Evolutionary conservation across 495 filamentous ascomycete genomes (phyloP).

Genomic region (Acidiella bohemica): DNA sequence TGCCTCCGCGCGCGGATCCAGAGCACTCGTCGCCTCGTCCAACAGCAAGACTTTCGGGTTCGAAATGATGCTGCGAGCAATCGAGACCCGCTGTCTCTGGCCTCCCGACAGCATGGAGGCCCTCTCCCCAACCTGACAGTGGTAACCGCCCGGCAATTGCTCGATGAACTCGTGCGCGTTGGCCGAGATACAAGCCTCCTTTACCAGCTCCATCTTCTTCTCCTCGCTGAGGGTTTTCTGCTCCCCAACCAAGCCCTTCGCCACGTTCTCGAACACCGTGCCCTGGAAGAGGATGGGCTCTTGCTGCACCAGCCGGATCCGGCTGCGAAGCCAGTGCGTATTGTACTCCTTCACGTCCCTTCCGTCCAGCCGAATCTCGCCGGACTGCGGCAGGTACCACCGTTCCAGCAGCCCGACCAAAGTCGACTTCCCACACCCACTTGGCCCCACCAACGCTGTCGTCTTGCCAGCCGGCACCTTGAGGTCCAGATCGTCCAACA

Average conservation of each 20-base stretch:
- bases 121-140: conserved; percentile 21
- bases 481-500: conserved; percentile 20
- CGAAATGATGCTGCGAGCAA: conserved; percentile 23
- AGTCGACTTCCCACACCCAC: conserved; percentile 26
- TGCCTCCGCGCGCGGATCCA: conserved; percentile 21
- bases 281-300: conserved; percentile 21
- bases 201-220: conserved; percentile 16
- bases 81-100: conserved; percentile 23
- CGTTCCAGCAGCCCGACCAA: conserved; percentile 24
- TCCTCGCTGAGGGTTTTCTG: conserved; percentile 7
- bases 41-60: conserved; percentile 22
- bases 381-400: conserved; percentile 21
- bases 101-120: conserved; percentile 21
- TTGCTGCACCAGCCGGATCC: conserved; percentile 21
- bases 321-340: conserved; percentile 18
- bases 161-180: conserved; percentile 23
- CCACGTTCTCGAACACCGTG: conserved; percentile 20
- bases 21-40: conserved; percentile 25
- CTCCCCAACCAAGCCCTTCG: conserved; percentile 18
- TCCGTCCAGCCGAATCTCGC: conserved; percentile 17
- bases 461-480: conserved; percentile 21
- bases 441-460: conserved; percentile 26
- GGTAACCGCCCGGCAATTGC: conserved; percentile 21
- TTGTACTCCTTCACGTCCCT: conserved; percentile 14
- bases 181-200: conserved; percentile 17